Evolutionary conservation across 352 stramenopile genomes (phyloP), one percentile per base, ranked within the genome.

Genomic region (Globisporangium cystogenes): DNA sequence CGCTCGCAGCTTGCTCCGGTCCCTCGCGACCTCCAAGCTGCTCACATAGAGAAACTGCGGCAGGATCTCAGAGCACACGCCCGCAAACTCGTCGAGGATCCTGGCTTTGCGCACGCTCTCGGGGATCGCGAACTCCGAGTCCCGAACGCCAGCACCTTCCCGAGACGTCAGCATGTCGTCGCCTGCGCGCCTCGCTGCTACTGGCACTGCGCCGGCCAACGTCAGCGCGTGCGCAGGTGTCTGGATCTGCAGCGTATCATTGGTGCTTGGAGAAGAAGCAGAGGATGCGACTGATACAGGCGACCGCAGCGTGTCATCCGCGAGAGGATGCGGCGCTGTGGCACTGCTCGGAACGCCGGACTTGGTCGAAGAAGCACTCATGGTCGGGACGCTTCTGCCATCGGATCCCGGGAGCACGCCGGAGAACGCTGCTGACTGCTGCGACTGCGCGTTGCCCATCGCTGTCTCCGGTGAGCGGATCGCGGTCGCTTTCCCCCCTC

Each of bases 31-130:
- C 0, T 26, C 46, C 14, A 85, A 16, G 26, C 76, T 86, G 57
- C 74, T 85, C 42, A 88, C 77, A 16, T 73, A 85, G n/a, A 88
- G 41, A 41, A 83, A 73, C 1, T 45, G 53, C 0, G 74, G 57
- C 1, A 88, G 31, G 37, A 88, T 85, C 55, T 86, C 74, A 0
- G 74, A 86, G 45, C 74, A 88, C n/a, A 80, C 64, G 20, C 70
- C 55, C 1, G 54, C 60, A n/a, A 69, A 76, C 7, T 60, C 59
- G 15, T 67, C 60, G 23, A 86, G 48, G 23, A 60, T 66, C 15
- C 56, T 56, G 21, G 72, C 73, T 48, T 80, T 83, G 24, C 77
- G 73, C n/a, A 86, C 77, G 39, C 77, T 88, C 41, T 88, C 77
- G 4, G 77, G 74, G 18, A 81, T 53, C 10, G 62, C 20, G 49